Evolutionary conservation across 2,329 filamentous ascomycete species (phyloP).

Genomic region (Neopestalotiopsis clavispora): DNA sequence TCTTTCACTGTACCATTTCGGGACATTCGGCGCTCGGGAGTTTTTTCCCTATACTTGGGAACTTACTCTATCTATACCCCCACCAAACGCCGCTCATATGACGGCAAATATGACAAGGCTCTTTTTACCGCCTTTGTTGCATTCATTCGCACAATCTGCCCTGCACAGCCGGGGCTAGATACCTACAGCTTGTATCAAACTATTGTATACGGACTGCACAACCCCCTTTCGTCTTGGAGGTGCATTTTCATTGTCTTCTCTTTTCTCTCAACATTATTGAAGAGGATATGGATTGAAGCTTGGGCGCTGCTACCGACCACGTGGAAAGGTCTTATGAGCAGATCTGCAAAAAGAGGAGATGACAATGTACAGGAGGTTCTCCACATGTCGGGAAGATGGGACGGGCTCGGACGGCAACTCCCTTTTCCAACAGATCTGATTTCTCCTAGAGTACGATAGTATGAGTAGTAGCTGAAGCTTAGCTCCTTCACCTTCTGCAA

Average conservation of each 20-base stretch:
- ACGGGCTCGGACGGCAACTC: background rate
- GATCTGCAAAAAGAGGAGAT: conserved; percentile 1
- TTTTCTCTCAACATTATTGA: background rate
- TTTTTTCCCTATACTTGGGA: background rate
- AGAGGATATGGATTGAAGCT: background rate
- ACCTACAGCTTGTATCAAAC: background rate
- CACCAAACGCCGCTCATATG: background rate
- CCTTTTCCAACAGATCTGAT: conserved; percentile 5
- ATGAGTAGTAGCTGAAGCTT: background rate
- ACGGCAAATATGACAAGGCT: background rate
- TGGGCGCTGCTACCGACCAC: background rate
- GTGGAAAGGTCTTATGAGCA: background rate
- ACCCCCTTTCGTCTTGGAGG: background rate
- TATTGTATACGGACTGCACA: background rate
- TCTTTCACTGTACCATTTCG: background rate
- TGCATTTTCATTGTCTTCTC: background rate
- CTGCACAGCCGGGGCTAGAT: background rate
- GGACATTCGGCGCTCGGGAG: background rate
- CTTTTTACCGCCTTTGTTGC: background rate
- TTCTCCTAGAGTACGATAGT: background rate
- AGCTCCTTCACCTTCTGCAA: background rate
- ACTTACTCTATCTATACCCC: background rate
- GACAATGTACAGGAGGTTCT: background rate
- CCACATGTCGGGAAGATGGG: conserved; percentile 5
- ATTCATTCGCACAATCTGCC: background rate